These are phyloP conservation scores for Mrakia gelida DNA, from an alignment of 768 basidiomycete genomes.

Conservation along the genomic window DNA sequence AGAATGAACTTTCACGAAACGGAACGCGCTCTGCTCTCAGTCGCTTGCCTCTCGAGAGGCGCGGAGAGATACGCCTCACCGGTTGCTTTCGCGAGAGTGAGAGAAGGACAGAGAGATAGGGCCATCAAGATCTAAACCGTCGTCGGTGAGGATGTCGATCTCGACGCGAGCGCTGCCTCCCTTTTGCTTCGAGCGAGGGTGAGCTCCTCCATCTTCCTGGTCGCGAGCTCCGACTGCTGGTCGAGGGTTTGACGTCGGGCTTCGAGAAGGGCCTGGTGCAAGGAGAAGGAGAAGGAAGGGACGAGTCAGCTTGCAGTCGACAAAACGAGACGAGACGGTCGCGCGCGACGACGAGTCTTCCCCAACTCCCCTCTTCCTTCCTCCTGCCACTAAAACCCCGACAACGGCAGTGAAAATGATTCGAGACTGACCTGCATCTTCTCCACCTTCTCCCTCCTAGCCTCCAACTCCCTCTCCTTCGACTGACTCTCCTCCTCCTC, in stretches of 20 bases:
- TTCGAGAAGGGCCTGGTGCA: not conserved
- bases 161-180: not conserved
- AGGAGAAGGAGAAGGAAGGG: not conserved
- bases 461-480: not conserved
- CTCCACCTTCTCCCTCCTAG: not conserved
- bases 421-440: not conserved
- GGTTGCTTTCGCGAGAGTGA: too few relatives aligned
- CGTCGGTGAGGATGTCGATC: not conserved
- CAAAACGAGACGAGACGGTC: not conserved
- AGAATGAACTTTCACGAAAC: not conserved
- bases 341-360: not conserved
- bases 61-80: too few relatives aligned
- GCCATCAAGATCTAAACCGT: not conserved
- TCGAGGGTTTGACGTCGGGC: not conserved
- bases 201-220: constrained; percentile 3
- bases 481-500: not conserved
- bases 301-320: not conserved
- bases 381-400: too few relatives aligned
- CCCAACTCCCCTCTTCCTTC: not conserved
- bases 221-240: not conserved
- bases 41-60: too few relatives aligned
- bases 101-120: too few relatives aligned
- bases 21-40: not conserved
- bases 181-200: not conserved
- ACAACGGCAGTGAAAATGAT: too few relatives aligned